Conservation (phyloP, 2,329 filamentous ascomycete genomes). For the Aspergillus fumigatus region DNA sequence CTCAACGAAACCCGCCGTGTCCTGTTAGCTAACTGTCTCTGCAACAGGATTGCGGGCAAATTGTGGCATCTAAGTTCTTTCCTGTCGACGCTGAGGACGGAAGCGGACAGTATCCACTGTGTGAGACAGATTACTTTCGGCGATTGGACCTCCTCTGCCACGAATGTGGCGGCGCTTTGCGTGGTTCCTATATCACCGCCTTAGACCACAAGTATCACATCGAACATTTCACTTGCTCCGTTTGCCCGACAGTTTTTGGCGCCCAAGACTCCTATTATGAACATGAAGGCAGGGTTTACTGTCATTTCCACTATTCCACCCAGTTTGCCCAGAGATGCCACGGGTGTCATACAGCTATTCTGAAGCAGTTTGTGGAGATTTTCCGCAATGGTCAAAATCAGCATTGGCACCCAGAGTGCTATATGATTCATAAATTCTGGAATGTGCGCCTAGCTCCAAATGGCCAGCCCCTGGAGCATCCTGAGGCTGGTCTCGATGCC, state of each 20-base stretch:
- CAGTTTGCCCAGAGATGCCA: conserved; percentile 95
- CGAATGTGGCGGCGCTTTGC: conserved; percentile 84
- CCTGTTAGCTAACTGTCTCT: conserved; percentile 17
- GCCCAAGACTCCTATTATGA: conserved; percentile 99
- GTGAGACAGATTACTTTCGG: conserved; percentile 96
- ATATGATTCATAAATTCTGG: conserved; percentile 99
- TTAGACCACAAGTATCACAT: conserved; percentile 98
- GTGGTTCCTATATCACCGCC: conserved; percentile 96
- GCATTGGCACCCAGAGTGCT: conserved; percentile 99
- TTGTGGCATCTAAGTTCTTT: conserved; percentile 98
- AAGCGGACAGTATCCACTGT: conserved; percentile 80
- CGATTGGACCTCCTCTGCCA: conserved; percentile 86
- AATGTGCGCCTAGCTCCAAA: conserved; percentile 78
- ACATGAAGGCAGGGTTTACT: conserved; percentile 93
- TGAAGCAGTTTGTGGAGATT: conserved; percentile 99
- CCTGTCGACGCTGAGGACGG: conserved; percentile 88
- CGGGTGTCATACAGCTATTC: conserved; percentile 91
- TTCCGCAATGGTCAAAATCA: conserved; percentile 97
- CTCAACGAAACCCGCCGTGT: not conserved
- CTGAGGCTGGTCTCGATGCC: conserved; percentile 50
- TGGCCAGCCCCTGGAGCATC: conserved; percentile 47
- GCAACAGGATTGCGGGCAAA: conserved; percentile 84
- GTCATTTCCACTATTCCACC: conserved; percentile 98
- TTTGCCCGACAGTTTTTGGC: conserved; percentile 96
- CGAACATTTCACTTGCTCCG: conserved; percentile 96